Base-by-base conservation (phyloP, 345 rosid genomes). In the Citrus sinensis region DNA sequence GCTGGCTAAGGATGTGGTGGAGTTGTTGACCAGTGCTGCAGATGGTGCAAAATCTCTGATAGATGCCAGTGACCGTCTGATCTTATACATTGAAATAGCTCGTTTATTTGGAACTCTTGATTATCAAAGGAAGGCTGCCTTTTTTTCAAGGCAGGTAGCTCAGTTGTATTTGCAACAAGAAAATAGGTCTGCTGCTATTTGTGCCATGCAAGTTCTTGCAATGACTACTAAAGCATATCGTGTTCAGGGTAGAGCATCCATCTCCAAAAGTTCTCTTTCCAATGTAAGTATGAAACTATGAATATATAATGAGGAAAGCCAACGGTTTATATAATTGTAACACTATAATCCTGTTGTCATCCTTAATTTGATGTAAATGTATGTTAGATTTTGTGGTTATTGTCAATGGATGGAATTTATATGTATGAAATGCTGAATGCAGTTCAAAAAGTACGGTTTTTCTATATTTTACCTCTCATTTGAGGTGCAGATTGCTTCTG, bases 141-240 rank as follows among this genome's bases (percentile, higher is more conserved):
- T 97, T 87, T 97, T 94, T 73, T 93, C 98, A 54, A 94, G 99
- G 89, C 97, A 92, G 88, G 98, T 97, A 25, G 99, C 98, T 76
- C 98, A 88, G 87, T 80, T 94, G 87, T 97, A 97, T 83, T 83
- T 97, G 87, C 94, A 92, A 80, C 99, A 94, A 82, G 98, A 94
- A 74, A 93, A 91, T 82, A 92, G 91, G 80, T 81, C 93, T 78
- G 98, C 98, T 73, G 98, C 99, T 67, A 91, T 86, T 46, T 94
- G 98, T 85, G 98, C 99, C 79, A 86, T 97, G 98, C 98, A 94
- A 86, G 92, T 94, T 83, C 85, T 97, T 85, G 92, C 93, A 67
- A 87, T 97, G 98, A 93, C 99, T 61, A 89, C 98, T 27, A 91
- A 89, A 86, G 98, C 98, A 66, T 94, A 97, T 82, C 90, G 91